Evolutionary conservation across 345 rosid species (phyloP), one percentile per base, ranked within the genome.

Genomic region (Ricinus communis): DNA sequence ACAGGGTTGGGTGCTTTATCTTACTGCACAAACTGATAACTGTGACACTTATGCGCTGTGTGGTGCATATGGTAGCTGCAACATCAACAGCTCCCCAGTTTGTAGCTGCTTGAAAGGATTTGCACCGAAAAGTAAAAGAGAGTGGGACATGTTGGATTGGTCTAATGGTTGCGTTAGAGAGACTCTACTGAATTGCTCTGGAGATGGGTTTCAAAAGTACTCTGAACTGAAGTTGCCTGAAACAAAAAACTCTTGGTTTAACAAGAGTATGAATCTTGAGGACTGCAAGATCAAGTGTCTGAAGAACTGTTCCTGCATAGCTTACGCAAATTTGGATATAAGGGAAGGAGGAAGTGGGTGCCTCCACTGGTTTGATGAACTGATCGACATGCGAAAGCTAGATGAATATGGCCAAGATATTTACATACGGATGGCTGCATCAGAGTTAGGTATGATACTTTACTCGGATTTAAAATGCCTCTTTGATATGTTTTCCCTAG

Each of bases 251-350:
- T 63, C 51, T 2, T 43, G 67, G 67, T 38, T n/a, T 18, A 41
- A 63, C 33, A 11, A 0, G 19, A 63, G 52, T 24, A 40, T 24
- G 67, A 43, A 18, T 5, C 10, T 38, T 43, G 8, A 8, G 19
- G 51, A 24, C 4, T 63, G 67, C 52, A 16, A 24, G 24, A 22
- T 19, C 7, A 10, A 3, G 7, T 63, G 67, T 19, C 2, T 22
- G 51, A 43, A 63, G 8, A 63, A 63, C 38, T 63, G 67, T 52
- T 63, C 67, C 18, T 63, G 52, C 9, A 51, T 13, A 51, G 55
- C 55, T 51, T 51, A 51, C 9, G 4, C 55, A 51, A 51, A n/a
- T 51, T 40, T 33, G 52, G 52, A 63, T 19, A 63, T 63, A 0
- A 41, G 19, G 2, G 21, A 21, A 4, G 53, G 53, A 63, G 47